Evolutionary conservation across 257 asterid genomes (phyloP).

Genomic region (Solanum sejunctum): DNA sequence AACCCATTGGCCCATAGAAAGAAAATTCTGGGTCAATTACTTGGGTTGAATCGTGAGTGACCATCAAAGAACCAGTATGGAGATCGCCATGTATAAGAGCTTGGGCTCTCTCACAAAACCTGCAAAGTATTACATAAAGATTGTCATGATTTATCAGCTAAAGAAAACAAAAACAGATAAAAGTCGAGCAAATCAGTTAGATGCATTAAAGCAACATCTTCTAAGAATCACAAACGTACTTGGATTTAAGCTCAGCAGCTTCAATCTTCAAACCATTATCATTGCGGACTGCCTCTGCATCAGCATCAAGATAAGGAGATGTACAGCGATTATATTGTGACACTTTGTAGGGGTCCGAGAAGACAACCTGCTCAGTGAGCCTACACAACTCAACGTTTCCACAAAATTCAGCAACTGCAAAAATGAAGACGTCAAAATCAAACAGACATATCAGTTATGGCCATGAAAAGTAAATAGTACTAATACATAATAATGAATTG

Average conservation of each 20-base stretch:
- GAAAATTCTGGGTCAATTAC: slow-evolving; percentile 93
- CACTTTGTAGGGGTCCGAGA: slow-evolving; percentile 89
- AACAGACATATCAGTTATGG: background rate
- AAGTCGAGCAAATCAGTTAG: background rate
- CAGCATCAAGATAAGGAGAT: slow-evolving; percentile 78
- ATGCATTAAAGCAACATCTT: background rate
- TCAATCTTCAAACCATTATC: slow-evolving; percentile 77
- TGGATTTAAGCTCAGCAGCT: slow-evolving; percentile 82
- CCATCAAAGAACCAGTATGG: slow-evolving; percentile 95
- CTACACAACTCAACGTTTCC: slow-evolving; percentile 89
- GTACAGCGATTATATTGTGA: slow-evolving; percentile 79
- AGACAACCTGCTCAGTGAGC: slow-evolving; percentile 91
- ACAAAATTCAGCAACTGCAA: slow-evolving; percentile 87
- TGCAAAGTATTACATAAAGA: slow-evolving; percentile 15
- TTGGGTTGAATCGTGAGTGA: slow-evolving; percentile 67
- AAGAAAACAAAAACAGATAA: slow-evolving; percentile 8
- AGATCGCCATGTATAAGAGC: slow-evolving; percentile 95
- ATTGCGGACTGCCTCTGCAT: slow-evolving; percentile 70
- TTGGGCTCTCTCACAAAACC: slow-evolving; percentile 95
- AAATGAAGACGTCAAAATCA: slow-evolving; percentile 4
- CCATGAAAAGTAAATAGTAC: background rate
- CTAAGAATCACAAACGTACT: slow-evolving; percentile 21
- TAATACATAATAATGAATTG: background rate
- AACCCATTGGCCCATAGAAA: slow-evolving; percentile 93
- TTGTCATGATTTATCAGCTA: background rate